Base-by-base conservation (phyloP, 2,329 filamentous ascomycete genomes). In the Claviceps cyperi region DNA sequence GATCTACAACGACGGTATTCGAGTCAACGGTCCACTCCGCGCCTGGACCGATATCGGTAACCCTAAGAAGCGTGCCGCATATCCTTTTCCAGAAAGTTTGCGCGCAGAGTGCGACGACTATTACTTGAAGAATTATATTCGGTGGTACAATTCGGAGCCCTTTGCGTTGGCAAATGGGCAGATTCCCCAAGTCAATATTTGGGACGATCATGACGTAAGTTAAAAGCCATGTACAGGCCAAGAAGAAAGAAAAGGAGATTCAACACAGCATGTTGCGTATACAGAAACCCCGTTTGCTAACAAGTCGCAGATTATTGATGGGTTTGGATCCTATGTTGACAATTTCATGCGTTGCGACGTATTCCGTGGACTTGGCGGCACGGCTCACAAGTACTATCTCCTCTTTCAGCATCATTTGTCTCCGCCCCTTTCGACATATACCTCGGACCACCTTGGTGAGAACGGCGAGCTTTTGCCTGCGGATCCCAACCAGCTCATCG, bases 311-410 rank as follows among this genome's bases (percentile, higher is more conserved):
- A 89, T 90, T 56, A 92, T 91, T 57, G 84, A 90, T 65, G 92
- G 92, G 0, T 98, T 87, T 62, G 92, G 92, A 4, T 95, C 89
- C 0, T 98, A 98, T 65, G 81, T 89, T 24, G 81, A 96, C 60
- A 81, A 89, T 38, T 97, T 97, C 62, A 97, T 97, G 89, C 80
- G 78, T 58, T 92, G 88, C 48, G 77, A 87, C 45, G 88, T 98
- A 5, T 97, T 98, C 66, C 84, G 85, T 43, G 92, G 92, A 19
- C 80, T 98, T 51, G 92, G 92, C 5, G 88, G 86, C 35, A 81
- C 90, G 50, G 92, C 92, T 1, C 94, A 92, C 73, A 98, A 98
- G 67, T 97, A 97, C 67, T 98, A 98, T 64, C 79, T 97, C 77
- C 77, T 98, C 9, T 98, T 98, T 67, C 92, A 98, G 68, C 92